phyloP scores from a whole-genome alignment of 2,329 filamentous ascomycete genomes.

The Talaromyces sp. region DNA sequence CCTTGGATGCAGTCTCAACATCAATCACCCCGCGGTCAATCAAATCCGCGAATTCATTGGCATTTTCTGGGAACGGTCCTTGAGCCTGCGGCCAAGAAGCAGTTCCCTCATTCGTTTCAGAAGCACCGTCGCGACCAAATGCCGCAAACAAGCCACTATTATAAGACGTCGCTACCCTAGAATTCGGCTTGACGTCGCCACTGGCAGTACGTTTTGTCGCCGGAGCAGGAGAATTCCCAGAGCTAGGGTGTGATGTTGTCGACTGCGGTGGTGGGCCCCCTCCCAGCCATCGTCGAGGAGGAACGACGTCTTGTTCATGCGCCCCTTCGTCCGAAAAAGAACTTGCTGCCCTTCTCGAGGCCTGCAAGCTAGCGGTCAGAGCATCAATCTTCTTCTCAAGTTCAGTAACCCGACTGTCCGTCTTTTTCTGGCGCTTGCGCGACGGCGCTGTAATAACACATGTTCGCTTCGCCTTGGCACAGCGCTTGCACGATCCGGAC shows the following conservation, averaged over 20 bases:
- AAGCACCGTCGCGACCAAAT: neutral
- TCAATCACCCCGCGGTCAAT: constrained; percentile 50
- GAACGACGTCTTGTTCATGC: constrained; percentile 35
- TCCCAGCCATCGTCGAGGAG: constrained; percentile 30
- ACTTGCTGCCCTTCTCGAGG: constrained; percentile 33
- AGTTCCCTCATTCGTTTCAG: neutral
- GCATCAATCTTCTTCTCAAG: constrained; percentile 91
- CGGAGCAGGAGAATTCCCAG: constrained; percentile 14
- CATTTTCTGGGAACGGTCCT: constrained; percentile 15
- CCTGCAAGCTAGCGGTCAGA: constrained; percentile 72
- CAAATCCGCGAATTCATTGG: constrained; percentile 39
- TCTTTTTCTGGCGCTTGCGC: constrained; percentile 84
- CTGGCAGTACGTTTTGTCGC: constrained; percentile 29
- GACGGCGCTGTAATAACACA: constrained; percentile 73
- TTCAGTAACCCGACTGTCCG: constrained; percentile 82
- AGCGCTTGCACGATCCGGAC: constrained; percentile 67
- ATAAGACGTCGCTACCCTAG: neutral
- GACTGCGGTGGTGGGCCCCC: constrained; percentile 10
- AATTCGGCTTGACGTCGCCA: constrained; percentile 23
- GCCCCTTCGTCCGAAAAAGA: constrained; percentile 13
- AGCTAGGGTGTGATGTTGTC: neutral
- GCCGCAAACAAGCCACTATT: neutral
- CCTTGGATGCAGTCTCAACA: constrained; percentile 46
- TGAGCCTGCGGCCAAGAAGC: neutral
- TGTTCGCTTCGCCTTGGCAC: constrained; percentile 70